These are phyloP conservation scores for Picochlorum costavermella DNA, from an alignment of 139 green algal genomes.

Conservation along the genomic window DNA sequence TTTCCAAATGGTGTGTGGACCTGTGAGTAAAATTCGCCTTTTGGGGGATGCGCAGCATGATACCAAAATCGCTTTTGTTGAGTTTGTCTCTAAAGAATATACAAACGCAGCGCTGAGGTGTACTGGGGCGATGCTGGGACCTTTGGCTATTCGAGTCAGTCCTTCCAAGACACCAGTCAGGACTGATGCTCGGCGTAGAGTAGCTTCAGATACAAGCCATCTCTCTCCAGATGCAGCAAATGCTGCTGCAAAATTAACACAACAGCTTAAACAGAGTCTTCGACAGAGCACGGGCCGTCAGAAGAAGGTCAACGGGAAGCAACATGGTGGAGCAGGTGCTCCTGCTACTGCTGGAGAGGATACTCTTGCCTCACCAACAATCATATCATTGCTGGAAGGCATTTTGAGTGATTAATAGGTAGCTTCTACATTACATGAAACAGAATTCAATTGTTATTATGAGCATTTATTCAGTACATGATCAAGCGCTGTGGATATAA, in stretches of 20 bases:
- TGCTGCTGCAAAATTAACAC: background rate
- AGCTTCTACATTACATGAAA: no score
- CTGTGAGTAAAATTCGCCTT: conserved; percentile 71
- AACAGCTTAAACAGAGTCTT: background rate
- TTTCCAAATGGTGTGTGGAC: conserved; percentile 83
- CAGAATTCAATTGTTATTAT: no score
- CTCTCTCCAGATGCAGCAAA: background rate
- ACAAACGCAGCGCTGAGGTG: conserved; percentile 82
- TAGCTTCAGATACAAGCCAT: background rate
- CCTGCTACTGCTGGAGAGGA: background rate
- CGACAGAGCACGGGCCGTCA: background rate
- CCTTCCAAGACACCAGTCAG: conserved; percentile 84
- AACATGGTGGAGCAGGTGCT: background rate
- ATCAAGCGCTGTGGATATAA: no score
- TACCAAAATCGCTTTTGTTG: conserved; percentile 93
- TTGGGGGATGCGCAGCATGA: conserved; percentile 80
- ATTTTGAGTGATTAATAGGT: conserved; percentile 4
- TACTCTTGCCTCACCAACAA: conserved; percentile 1
- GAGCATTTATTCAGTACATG: no score
- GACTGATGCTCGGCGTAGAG: background rate
- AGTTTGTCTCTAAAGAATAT: conserved; percentile 74
- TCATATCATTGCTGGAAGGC: conserved; percentile 7
- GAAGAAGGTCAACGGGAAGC: background rate
- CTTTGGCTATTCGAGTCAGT: conserved; percentile 66
- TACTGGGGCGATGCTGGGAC: conserved; percentile 78